Conservation (phyloP, 2,329 filamentous ascomycete genomes). For the Hymenoscyphus infarciens region DNA sequence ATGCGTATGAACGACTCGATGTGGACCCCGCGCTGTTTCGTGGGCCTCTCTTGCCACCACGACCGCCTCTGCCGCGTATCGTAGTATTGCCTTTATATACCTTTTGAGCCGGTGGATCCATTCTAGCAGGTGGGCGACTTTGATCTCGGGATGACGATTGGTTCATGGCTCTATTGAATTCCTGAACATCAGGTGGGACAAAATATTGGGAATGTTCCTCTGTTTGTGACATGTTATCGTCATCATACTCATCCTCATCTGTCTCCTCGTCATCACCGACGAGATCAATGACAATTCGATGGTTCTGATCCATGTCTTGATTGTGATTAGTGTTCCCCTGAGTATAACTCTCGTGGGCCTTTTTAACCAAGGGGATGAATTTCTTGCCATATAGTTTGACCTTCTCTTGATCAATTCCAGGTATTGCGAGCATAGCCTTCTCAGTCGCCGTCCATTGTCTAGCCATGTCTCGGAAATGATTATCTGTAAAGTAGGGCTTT, state of each 20-base stretch:
- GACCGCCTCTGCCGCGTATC: constrained; percentile 5
- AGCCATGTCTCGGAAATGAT: constrained; percentile 69
- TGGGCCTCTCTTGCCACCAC: constrained; percentile 5
- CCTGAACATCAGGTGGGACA: neutral
- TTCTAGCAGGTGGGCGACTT: neutral
- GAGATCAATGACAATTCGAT: constrained; percentile 51
- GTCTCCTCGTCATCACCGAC: constrained; percentile 35
- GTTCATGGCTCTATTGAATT: constrained; percentile 12
- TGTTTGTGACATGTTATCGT: constrained; percentile 12
- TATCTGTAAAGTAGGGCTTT: constrained; percentile 63
- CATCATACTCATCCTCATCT: constrained; percentile 26
- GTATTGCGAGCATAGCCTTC: constrained; percentile 60
- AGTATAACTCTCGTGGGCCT: constrained; percentile 45
- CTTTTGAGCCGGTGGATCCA: constrained; percentile 2
- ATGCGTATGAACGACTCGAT: constrained; percentile 8
- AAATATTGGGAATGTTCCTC: constrained; percentile 19
- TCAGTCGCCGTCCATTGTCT: constrained; percentile 61
- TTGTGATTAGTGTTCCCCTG: constrained; percentile 41
- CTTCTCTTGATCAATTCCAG: constrained; percentile 58
- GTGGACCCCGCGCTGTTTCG: constrained; percentile 10
- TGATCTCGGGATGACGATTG: neutral
- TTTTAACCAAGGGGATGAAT: constrained; percentile 57
- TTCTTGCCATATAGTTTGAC: constrained; percentile 58
- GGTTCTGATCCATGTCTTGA: constrained; percentile 32
- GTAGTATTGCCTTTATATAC: constrained; percentile 3